These are phyloP conservation scores for Colletotrichum sp. DNA, from an alignment of 2,329 filamentous ascomycete species.

Conservation along the genomic window DNA sequence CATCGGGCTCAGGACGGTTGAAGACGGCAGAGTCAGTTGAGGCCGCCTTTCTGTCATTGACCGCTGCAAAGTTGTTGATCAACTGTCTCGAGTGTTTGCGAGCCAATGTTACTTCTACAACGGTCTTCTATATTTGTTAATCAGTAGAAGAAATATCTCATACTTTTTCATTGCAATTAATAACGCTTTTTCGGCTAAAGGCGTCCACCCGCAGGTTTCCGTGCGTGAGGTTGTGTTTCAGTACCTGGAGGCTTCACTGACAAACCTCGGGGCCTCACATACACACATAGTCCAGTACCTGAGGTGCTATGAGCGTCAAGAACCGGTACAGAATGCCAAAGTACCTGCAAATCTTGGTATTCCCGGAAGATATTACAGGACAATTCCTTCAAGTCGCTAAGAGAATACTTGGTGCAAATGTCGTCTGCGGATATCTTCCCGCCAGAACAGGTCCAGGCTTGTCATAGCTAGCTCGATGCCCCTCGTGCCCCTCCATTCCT, in stretches of 20 bases:
- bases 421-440: not conserved
- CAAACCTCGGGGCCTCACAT: not conserved
- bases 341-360: not conserved
- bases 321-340: not conserved
- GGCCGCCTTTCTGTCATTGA: not conserved
- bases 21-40: not conserved
- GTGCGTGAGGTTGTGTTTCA: not conserved
- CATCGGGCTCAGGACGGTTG: not conserved
- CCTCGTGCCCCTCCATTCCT: conserved; percentile 3
- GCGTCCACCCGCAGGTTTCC: not conserved
- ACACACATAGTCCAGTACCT: not conserved
- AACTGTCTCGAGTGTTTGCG: not conserved
- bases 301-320: not conserved
- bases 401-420: not conserved
- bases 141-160: not conserved
- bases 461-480: not conserved
- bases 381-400: not conserved
- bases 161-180: not conserved
- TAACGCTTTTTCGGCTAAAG: not conserved
- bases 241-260: not conserved
- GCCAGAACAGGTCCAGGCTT: not conserved
- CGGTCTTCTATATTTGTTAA: not conserved
- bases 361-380: not conserved
- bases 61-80: not conserved
- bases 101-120: not conserved